A percentile compares a stretch with the other conserved stretches of the same genome.
phyloP scores from a whole-genome alignment of 2,329 filamentous ascomycete genomes.

The Verticillium dahliae region DNA sequence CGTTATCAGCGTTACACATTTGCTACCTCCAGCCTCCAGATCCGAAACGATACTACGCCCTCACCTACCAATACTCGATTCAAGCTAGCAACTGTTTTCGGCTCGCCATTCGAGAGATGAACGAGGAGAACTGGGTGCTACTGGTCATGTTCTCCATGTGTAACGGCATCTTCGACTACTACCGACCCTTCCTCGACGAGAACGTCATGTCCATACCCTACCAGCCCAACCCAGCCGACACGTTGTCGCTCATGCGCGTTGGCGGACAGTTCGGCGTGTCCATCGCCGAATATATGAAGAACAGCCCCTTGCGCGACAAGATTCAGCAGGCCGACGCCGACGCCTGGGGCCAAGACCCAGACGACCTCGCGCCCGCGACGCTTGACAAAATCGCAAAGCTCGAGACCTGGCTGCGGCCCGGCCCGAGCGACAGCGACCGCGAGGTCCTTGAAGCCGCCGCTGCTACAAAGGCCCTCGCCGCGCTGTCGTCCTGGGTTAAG shows the following conservation, averaged over 20 bases:
- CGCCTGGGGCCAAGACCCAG: slow-evolving; percentile 3
- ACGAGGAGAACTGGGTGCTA: slow-evolving; percentile 10
- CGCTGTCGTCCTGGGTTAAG: slow-evolving; percentile 5
- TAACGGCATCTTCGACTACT: slow-evolving; percentile 11
- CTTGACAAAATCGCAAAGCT: slow-evolving; percentile 7
- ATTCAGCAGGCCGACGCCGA: slow-evolving; percentile 6
- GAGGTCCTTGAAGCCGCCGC: background rate
- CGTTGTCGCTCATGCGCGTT: slow-evolving; percentile 7
- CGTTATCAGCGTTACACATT: slow-evolving; percentile 10
- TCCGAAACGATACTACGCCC: slow-evolving; percentile 10
- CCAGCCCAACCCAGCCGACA: slow-evolving; percentile 6
- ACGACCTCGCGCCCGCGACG: slow-evolving; percentile 1
- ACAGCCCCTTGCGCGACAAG: slow-evolving; percentile 8
- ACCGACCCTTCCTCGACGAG: slow-evolving; percentile 10
- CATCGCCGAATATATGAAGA: slow-evolving; percentile 6
- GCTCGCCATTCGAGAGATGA: slow-evolving; percentile 8
- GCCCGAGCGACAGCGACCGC: background rate
- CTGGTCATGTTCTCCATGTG: slow-evolving; percentile 10
- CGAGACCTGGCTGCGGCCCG: background rate
- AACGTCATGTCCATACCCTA: slow-evolving; percentile 6
- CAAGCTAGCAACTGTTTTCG: slow-evolving; percentile 12
- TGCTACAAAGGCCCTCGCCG: slow-evolving; percentile 4
- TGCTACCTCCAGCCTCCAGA: slow-evolving; percentile 10
- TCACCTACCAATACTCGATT: slow-evolving; percentile 10
- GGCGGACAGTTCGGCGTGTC: slow-evolving; percentile 8